These are phyloP conservation scores for Agaricus blazei DNA, from an alignment of 768 basidiomycete genomes.

Conservation along the genomic window DNA sequence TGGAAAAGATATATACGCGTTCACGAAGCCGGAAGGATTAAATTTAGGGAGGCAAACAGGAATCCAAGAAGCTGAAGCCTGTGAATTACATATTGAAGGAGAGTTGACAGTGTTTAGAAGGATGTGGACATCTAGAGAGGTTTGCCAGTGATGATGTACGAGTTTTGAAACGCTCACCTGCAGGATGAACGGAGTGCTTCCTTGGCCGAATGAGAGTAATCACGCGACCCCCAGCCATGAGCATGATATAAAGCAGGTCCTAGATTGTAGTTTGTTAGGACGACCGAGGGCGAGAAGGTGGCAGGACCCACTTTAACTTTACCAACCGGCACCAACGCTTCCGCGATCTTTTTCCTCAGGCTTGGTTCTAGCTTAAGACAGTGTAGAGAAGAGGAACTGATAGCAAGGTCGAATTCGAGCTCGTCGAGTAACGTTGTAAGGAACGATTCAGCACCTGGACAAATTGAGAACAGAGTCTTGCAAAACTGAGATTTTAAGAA, in stretches of 20 bases:
- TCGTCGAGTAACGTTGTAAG: conserved; percentile 65
- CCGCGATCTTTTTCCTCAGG: conserved; percentile 72
- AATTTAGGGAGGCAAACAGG: conserved; percentile 96
- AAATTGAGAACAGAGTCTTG: neutral
- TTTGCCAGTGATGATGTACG: neutral
- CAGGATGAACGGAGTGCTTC: conserved; percentile 94
- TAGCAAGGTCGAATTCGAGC: conserved; percentile 75
- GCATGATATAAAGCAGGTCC: conserved; percentile 89
- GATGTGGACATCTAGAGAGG: conserved; percentile 73
- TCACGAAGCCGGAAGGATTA: conserved; percentile 83
- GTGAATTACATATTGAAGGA: conserved; percentile 72
- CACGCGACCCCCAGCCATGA: conserved; percentile 74
- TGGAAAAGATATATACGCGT: conserved; percentile 81
- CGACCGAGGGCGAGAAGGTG: neutral
- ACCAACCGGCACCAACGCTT: conserved; percentile 70
- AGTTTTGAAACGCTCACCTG: conserved; percentile 43
- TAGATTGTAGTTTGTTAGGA: conserved; percentile 21
- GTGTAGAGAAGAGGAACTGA: conserved; percentile 74
- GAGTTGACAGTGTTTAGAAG: conserved; percentile 87
- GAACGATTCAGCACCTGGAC: conserved; percentile 75
- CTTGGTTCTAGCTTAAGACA: conserved; percentile 71
- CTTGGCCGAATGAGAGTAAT: conserved; percentile 85
- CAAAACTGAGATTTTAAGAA: conserved; percentile 15
- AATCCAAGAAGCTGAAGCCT: conserved; percentile 85
- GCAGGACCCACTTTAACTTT: conserved; percentile 64